Evolutionary conservation across 2,329 filamentous ascomycete genomes (phyloP).

Genomic region (Chalaropsis ovoidea): DNA sequence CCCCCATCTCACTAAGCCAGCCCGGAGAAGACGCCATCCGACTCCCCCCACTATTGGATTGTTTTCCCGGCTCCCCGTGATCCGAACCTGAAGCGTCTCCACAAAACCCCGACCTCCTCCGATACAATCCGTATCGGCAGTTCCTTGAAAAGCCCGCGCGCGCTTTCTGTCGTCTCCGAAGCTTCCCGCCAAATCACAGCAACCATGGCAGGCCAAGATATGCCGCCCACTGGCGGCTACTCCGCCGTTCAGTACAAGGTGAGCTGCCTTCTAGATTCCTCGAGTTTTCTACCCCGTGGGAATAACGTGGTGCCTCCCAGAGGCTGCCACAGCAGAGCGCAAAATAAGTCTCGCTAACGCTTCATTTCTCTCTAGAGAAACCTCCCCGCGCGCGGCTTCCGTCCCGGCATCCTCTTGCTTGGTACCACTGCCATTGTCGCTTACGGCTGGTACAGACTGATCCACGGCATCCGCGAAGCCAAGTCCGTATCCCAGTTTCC

Average conservation of each 20-base stretch:
- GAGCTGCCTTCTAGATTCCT: conserved; percentile 29
- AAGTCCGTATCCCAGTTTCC: conserved; percentile 52
- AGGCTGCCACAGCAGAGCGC: not conserved
- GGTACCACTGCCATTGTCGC: conserved; percentile 69
- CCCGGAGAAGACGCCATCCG: not conserved
- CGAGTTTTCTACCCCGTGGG: not conserved
- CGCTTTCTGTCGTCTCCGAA: not conserved
- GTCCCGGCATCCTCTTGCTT: conserved; percentile 66
- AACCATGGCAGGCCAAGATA: conserved; percentile 54
- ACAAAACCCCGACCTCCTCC: not conserved
- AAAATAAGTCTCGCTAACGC: not conserved
- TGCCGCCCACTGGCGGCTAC: conserved; percentile 92
- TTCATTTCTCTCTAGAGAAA: conserved; percentile 55
- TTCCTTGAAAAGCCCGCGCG: not conserved
- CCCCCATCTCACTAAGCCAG: not conserved
- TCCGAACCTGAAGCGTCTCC: not conserved
- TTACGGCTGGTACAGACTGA: conserved; percentile 82
- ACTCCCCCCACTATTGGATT: not conserved
- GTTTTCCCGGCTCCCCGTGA: not conserved
- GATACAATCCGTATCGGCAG: not conserved
- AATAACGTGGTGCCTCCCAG: too few relatives aligned
- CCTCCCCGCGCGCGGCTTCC: conserved; percentile 81
- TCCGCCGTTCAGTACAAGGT: conserved; percentile 95
- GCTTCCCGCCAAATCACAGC: not conserved
- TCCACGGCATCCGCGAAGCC: conserved; percentile 75